phyloP scores from a whole-genome alignment of 352 stramenopile genomes.

The Phytophthora rubi region DNA sequence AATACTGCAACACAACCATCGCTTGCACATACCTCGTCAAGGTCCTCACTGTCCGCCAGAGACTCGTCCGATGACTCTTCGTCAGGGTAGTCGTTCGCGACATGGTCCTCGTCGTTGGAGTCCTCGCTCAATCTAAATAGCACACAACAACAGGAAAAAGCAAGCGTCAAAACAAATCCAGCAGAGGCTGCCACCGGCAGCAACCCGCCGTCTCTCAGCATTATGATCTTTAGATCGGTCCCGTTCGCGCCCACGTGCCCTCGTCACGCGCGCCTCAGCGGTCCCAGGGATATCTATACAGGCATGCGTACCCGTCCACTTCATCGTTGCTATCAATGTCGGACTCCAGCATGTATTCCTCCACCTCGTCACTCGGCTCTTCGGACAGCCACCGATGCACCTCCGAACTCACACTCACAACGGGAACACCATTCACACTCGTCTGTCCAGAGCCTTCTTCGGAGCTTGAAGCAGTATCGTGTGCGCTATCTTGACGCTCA shows the following conservation, averaged over 20 bases:
- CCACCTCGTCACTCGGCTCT: constrained; percentile 64
- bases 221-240: constrained; percentile 35
- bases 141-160: constrained; percentile 22
- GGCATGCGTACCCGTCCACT: constrained; percentile 58
- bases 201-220: constrained; percentile 29
- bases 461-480: constrained; percentile 17
- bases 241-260: constrained; percentile 11
- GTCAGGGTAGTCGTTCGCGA: constrained; percentile 84
- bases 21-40: constrained; percentile 39
- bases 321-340: constrained; percentile 76
- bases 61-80: constrained; percentile 71
- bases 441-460: constrained; percentile 26
- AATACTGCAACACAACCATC: constrained; percentile 2
- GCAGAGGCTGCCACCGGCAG: constrained; percentile 16
- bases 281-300: constrained; percentile 46
- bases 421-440: constrained; percentile 38
- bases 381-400: constrained; percentile 83
- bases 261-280: constrained; percentile 22
- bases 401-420: constrained; percentile 78
- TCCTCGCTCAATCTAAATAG: constrained; percentile 72
- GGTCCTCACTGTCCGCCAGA: constrained; percentile 39
- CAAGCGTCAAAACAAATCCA: constrained; percentile 35
- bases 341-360: constrained; percentile 84
- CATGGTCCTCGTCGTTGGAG: constrained; percentile 85
- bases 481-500: constrained; percentile 26